Evolutionary conservation across 345 rosid genomes (phyloP), one percentile per base, ranked within the genome.

Genomic region (Lepidium didymum): DNA sequence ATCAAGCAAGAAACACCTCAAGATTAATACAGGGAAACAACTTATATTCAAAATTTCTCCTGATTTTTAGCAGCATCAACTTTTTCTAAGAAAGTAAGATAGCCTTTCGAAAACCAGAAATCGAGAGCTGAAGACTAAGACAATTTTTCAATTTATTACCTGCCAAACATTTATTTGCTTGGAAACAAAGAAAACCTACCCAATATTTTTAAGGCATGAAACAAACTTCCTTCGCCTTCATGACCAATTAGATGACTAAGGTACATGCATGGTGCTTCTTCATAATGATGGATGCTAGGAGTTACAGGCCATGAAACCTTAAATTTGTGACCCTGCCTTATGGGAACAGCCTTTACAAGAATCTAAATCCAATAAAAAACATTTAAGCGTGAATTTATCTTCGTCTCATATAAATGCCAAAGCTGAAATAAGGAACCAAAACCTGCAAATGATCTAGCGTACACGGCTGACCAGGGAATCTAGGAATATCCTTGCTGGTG

Each of bases 171-270:
- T 50, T 49, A 27, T 47, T 12, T 29, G 3, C 7, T 37, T 47
- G 14, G 29, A 11, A 12, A n/a, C 29, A 56, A 27, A 54, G 41
- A 62, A 47, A 68, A 84, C 94, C 66, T 25, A 93, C 98, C 98
- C 78, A 83, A 74, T 56, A 54, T 79, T 80, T 90, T 93, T 87
- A 93, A 79, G 85, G 88, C 77, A 54, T 84, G 83, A 82, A 78
- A 93, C 69, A 93, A 59, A 43, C 97, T 88, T 69, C 98, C 98
- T 84, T 90, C 86, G 77, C 90, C 96, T 85, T 88, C 84, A 66
- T 93, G 97, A 52, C 92, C 94, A 75, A 90, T 83, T 65, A 93
- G 86, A 74, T 85, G 83, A 69, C 85, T 63, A 63, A 90, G 84
- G 74, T 93, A 92, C 73, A 62, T 85, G 84, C 89, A 72, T 59